Base-by-base conservation (phyloP, 2,329 filamentous ascomycete genomes). In the Hymenotorrendiella dingleyae region DNA sequence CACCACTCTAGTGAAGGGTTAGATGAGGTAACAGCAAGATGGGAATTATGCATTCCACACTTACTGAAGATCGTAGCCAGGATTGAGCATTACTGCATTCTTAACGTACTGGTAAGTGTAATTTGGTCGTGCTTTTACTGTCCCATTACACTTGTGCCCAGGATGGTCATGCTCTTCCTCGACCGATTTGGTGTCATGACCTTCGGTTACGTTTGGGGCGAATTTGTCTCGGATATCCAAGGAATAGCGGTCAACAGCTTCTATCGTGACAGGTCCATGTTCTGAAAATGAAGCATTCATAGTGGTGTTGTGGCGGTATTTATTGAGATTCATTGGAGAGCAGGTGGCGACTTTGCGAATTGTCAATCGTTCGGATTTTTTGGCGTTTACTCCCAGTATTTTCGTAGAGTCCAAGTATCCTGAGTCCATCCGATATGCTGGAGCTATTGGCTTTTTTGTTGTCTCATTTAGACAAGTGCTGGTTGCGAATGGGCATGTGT, bases 321-420 rank as follows among this genome's bases (percentile, higher is more conserved):
- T 22, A 8, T 7, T 9, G 1, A 32, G 21, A 10, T 40, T 40
- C 11, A 40, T 10, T 0, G 37, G 37, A 16, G 28, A 16, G 17
- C 37, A 40, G 7, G 37, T 40, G 3, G 37, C 37, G 4, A 22
- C 19, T n/a, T 40, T 40, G 7, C 37, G 37, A 17, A 40, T 22
- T 6, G 14, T 4, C 6, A 40, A 21, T 8, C 27, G 19, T 5
- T 40, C 17, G 24, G 37, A 30, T 14, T 6, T 2, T 24, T 24
- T 32, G 7, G 37, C 27, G 19, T 40, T 40, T 14, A 40, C n/a
- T 9, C 37, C 37, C 11, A 40, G 37, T 2, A 32, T 30, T 3
- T 12, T n/a, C 12, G 24, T 29, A n/a, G 37, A 30, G 7, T 40
- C n/a, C 9, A 16, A 1, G 6, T 10, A 24, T 5, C 19, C 19